Evolutionary conservation across 345 rosid species (phyloP).

Genomic region (Eucalyptus marginata): DNA sequence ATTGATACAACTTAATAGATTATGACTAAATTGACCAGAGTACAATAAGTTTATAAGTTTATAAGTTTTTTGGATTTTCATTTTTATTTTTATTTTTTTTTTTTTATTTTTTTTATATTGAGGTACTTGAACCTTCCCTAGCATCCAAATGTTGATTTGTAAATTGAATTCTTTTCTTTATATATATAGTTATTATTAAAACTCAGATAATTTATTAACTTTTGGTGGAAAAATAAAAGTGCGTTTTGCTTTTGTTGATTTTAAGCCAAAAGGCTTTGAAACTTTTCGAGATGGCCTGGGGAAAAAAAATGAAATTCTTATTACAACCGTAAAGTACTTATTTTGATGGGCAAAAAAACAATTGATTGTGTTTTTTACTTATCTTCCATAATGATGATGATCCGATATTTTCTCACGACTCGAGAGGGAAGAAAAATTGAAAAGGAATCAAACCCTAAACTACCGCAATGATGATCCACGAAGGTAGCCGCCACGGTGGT

Average conservation of each 20-base stretch:
- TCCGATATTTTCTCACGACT: background rate
- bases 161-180: background rate
- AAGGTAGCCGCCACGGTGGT: background rate
- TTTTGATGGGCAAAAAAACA: background rate
- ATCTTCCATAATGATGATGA: background rate
- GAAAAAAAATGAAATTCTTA: background rate
- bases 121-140: background rate
- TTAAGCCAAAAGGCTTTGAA: background rate
- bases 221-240: background rate
- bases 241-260: background rate
- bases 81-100: too few relatives aligned
- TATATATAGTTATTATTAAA: background rate
- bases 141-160: background rate
- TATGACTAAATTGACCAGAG: rapidly evolving
- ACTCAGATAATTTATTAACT: background rate
- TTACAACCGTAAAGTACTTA: background rate
- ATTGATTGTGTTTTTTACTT: background rate
- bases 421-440: background rate
- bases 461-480: background rate
- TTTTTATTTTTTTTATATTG: too few relatives aligned
- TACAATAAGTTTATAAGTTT: too few relatives aligned
- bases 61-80: background rate
- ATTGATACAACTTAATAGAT: too few relatives aligned
- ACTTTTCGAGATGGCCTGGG: background rate
- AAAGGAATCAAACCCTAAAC: background rate